phyloP scores from a whole-genome alignment of 192 early-diverging fungal genomes.

The Phlyctochytrium planicorne region DNA sequence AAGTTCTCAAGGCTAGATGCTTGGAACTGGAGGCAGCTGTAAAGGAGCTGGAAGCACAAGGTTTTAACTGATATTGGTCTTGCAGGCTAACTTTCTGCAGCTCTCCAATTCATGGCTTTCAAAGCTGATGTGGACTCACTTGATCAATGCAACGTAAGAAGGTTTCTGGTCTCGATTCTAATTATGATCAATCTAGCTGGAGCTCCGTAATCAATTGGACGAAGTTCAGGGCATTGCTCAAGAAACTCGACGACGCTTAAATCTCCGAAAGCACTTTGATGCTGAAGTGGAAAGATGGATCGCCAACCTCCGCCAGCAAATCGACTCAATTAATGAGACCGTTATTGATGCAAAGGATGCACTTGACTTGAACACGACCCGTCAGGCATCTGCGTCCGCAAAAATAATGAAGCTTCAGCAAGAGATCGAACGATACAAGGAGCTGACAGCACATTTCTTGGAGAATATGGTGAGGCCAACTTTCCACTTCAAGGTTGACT shows the following conservation, averaged over 20 bases:
- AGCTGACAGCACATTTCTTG: not conserved
- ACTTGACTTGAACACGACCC: not conserved
- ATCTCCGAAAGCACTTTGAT: constrained; percentile 23
- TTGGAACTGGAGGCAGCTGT: not conserved
- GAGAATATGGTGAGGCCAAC: not conserved
- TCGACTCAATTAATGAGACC: not conserved
- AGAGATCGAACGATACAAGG: not conserved
- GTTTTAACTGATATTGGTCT: too few relatives aligned
- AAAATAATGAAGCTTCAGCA: not conserved
- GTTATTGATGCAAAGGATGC: not conserved
- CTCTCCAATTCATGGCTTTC: too few relatives aligned
- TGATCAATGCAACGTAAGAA: too few relatives aligned
- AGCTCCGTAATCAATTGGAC: too few relatives aligned
- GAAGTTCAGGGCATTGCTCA: constrained; percentile 1
- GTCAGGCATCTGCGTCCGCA: not conserved
- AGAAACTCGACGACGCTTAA: constrained; percentile 16
- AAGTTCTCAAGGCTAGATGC: not conserved
- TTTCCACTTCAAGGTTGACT: not conserved
- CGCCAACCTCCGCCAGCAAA: not conserved
- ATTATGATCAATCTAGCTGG: too few relatives aligned
- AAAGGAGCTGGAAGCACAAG: not conserved
- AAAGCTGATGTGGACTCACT: too few relatives aligned
- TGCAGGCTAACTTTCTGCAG: not conserved
- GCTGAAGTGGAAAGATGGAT: constrained; percentile 25
- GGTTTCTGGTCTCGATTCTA: too few relatives aligned